phyloP scores from a whole-genome alignment of 257 asterid genomes.

The Ehretia macrophylla region DNA sequence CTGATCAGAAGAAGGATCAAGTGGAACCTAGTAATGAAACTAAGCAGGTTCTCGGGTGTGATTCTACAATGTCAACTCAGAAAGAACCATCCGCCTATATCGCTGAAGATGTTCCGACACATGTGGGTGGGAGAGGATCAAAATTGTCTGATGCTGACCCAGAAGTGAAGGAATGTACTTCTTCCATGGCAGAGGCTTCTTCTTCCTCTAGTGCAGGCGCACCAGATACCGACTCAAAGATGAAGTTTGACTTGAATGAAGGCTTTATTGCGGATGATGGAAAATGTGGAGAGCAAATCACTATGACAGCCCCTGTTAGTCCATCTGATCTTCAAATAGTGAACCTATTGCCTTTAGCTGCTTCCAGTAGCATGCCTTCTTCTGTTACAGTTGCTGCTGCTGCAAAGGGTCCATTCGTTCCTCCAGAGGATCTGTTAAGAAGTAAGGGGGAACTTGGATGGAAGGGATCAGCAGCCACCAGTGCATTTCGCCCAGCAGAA shows the following conservation, averaged over 20 bases:
- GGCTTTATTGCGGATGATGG: conserved; percentile 67
- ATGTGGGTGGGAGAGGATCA: conserved; percentile 21
- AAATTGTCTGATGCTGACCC: conserved; percentile 24
- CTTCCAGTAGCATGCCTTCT: conserved; percentile 41
- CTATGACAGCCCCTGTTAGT: conserved; percentile 20
- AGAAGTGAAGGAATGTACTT: conserved; percentile 22
- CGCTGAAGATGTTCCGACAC: conserved; percentile 18
- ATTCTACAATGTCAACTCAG: conserved; percentile 19
- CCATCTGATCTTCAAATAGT: conserved; percentile 30
- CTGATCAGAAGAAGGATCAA: conserved; percentile 22
- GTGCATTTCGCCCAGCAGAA: conserved; percentile 58
- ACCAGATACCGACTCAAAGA: conserved; percentile 33
- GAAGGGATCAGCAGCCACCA: conserved; percentile 60
- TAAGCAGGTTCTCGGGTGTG: conserved; percentile 16
- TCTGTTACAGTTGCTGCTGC: conserved; percentile 43
- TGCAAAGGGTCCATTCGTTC: conserved; percentile 43
- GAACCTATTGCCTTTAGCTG: conserved; percentile 33
- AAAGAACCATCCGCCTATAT: conserved; percentile 19
- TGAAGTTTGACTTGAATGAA: conserved; percentile 77
- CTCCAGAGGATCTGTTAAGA: conserved; percentile 43
- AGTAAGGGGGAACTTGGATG: conserved; percentile 44
- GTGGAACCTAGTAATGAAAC: conserved; percentile 26
- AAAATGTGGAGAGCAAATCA: conserved; percentile 48
- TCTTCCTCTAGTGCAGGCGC: conserved; percentile 27
- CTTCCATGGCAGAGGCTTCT: conserved; percentile 16